phyloP scores from a whole-genome alignment of 352 stramenopile genomes.

The Phytophthora pisi region DNA sequence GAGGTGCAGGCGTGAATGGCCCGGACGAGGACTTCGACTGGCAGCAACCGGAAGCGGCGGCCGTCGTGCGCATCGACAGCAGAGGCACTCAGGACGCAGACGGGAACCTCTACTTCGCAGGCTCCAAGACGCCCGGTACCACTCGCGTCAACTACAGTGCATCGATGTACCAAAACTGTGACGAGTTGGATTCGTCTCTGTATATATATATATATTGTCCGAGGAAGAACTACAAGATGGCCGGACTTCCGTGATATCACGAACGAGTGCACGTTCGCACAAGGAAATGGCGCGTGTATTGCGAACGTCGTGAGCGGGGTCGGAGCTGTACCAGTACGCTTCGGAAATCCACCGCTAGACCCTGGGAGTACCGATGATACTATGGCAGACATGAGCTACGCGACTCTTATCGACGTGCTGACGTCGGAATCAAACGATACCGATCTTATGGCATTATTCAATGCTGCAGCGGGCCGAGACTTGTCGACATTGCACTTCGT shows the following conservation, averaged over 20 bases:
- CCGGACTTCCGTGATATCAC: conserved; percentile 42
- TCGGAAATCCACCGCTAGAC: conserved; percentile 43
- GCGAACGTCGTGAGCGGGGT: conserved; percentile 9
- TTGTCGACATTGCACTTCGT: conserved; percentile 30
- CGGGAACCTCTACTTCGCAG: conserved; percentile 69
- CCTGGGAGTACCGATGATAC: conserved; percentile 20
- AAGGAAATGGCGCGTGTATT: conserved; percentile 66
- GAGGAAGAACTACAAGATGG: conserved; percentile 6
- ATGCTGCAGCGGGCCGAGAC: neutral
- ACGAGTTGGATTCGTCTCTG: conserved; percentile 25
- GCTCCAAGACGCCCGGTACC: conserved; percentile 62
- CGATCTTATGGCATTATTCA: conserved; percentile 11
- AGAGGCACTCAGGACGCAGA: conserved; percentile 39
- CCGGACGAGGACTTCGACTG: conserved; percentile 53
- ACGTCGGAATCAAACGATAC: conserved; percentile 33
- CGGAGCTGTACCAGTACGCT: conserved; percentile 34
- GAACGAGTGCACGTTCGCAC: conserved; percentile 40
- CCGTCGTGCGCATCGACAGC: conserved; percentile 46
- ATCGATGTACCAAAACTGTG: conserved; percentile 64
- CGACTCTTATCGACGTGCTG: conserved; percentile 27
- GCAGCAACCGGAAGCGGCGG: conserved; percentile 43
- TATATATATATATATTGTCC: conserved; percentile 44
- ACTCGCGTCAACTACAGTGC: conserved; percentile 62
- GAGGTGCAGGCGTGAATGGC: neutral
- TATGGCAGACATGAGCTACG: conserved; percentile 32